Conservation (phyloP, 805 yeast species). For the Barnettozyma sucrosica region DNA sequence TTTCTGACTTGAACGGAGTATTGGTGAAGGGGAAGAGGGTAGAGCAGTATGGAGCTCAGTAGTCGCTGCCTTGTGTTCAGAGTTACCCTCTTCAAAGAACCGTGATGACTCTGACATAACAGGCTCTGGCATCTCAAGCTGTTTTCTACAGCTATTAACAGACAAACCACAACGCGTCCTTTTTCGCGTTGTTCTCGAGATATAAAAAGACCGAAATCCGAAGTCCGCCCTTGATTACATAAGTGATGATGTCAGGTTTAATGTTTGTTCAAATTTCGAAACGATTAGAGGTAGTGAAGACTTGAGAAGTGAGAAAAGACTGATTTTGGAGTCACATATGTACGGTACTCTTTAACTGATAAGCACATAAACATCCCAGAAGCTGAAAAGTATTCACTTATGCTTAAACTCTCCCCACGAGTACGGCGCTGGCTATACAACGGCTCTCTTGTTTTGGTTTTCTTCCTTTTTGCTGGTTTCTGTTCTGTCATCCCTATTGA, state of each 20-base stretch:
- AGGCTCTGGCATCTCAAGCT: neutral
- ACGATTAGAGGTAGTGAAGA: too few species aligned
- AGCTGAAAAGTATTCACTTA: neutral
- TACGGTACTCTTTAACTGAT: neutral
- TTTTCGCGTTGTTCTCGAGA: too few species aligned
- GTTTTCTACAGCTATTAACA: neutral
- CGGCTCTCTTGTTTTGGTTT: conserved; percentile 35
- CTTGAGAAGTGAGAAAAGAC: too few species aligned
- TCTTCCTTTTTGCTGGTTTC: conserved; percentile 46
- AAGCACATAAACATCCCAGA: neutral
- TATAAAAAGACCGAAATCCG: neutral
- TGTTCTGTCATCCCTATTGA: conserved; percentile 75
- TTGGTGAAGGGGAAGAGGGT: conserved; percentile 3
- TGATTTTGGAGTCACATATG: too few species aligned
- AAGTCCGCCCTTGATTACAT: neutral
- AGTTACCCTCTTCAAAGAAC: conserved; percentile 13
- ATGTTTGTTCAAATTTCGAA: too few species aligned
- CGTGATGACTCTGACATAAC: conserved; percentile 11
- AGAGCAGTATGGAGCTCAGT: neutral
- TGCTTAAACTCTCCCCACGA: neutral
- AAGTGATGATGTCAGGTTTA: neutral
- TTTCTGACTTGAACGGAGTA: neutral
- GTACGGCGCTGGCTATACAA: conserved; percentile 39
- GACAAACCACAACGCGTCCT: neutral
- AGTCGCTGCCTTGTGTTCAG: neutral